Evolutionary conservation across 495 filamentous ascomycete genomes (phyloP).

Genomic region (Mytilinidion resinicola): DNA sequence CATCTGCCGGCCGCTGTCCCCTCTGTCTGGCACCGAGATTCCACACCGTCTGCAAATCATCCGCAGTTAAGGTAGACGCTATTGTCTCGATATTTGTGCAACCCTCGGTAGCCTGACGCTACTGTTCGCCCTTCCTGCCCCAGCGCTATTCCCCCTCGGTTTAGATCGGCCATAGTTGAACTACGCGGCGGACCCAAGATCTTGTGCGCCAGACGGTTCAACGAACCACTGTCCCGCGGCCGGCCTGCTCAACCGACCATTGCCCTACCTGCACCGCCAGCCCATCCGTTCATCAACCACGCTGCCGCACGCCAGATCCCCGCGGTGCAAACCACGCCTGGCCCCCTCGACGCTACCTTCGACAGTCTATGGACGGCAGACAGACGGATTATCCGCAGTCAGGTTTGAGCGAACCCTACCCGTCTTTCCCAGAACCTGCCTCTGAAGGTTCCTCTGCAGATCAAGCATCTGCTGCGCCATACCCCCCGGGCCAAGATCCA

Average conservation of each 20-base stretch:
- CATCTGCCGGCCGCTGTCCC: constrained; percentile 29
- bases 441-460: constrained; percentile 82
- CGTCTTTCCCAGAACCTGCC: constrained; percentile 60
- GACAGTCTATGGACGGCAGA: constrained; percentile 78
- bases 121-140: no score
- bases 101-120: no score
- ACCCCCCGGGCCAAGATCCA: constrained; percentile 61
- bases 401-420: constrained; percentile 88
- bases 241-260: neutral
- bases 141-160: no score
- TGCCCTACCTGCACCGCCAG: neutral
- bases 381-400: constrained; percentile 92
- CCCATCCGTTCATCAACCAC: constrained; percentile 12
- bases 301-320: constrained; percentile 25
- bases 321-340: constrained; percentile 34
- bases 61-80: constrained; percentile 34
- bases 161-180: no score
- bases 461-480: constrained; percentile 76
- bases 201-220: no score
- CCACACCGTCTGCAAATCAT: constrained; percentile 37
- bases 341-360: constrained; percentile 26
- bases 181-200: no score
- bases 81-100: constrained; percentile 12
- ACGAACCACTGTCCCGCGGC: no score
- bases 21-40: constrained; percentile 19